phyloP scores from a whole-genome alignment of 192 early-diverging fungal genomes.

The Obelidium mucronatum region DNA sequence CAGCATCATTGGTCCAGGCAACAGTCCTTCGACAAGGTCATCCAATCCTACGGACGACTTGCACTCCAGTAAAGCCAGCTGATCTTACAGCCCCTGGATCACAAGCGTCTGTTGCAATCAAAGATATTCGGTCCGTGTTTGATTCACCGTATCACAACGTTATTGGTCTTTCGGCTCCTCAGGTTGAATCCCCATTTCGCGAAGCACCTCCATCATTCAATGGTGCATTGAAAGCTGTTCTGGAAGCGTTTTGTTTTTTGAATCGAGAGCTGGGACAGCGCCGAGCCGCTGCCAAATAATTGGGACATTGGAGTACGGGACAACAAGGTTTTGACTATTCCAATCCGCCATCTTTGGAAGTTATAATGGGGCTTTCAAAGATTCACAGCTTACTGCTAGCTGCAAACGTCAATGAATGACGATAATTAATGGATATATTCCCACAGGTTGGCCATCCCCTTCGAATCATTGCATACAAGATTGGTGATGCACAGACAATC shows the following conservation, averaged over 20 bases:
- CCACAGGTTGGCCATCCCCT: constrained; percentile 53
- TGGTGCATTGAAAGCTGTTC: no score
- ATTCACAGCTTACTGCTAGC: no score
- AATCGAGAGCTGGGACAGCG: no score
- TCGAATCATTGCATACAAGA: constrained; percentile 52
- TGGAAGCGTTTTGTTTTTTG: no score
- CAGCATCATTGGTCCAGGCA: background rate
- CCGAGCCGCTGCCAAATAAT: no score
- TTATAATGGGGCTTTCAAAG: no score
- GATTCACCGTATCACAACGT: constrained; percentile 46
- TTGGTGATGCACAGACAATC: constrained; percentile 37
- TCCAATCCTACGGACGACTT: constrained; percentile 18
- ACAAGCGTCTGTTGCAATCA: constrained; percentile 5
- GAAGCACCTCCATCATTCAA: no score
- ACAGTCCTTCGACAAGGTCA: constrained; percentile 30
- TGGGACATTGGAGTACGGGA: no score
- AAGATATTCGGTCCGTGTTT: constrained; percentile 43
- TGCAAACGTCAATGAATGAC: no score
- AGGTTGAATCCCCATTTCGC: constrained; percentile 19
- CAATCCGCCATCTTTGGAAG: no score
- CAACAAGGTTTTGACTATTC: no score
- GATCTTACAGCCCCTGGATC: background rate
- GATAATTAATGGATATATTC: no score
- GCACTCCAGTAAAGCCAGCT: background rate
- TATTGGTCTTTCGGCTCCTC: constrained; percentile 56